Evolutionary conservation across 83 land plant species (phyloP), one percentile per base, ranked within the genome.

Genomic region (Picea abies): DNA sequence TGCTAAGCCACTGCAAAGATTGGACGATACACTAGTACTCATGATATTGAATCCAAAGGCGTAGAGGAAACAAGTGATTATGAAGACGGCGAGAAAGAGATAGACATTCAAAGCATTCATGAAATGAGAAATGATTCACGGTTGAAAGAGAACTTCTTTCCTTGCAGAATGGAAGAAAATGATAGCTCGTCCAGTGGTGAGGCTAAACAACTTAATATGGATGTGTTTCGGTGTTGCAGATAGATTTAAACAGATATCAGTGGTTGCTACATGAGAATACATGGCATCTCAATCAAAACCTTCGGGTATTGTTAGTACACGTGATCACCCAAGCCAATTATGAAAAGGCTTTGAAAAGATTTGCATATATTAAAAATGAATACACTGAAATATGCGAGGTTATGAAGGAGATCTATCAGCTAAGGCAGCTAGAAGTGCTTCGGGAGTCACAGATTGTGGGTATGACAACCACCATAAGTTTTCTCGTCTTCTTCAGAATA

Each of bases 381-480:
- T 83, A 83, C 29, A 73, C 63, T 47, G 61, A 35, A 1, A 32
- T 83, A 37, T 7, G 22, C 11, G 62, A 64, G 41, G 84, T 39
- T 39, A 83, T 66, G 83, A 80, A 83, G 35, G 60, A 79, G 16
- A 64, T 83, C 22, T 4, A 14, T 12, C 17, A 83, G 39, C 71
- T 67, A 29, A 65, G 83, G 39, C 58, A 81, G 49, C 56, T 84
- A 4, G 65, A 61, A 32, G 60, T 84, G 29, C 44, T 84, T 35
- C 22, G 8, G 60, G 56, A 71, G 41, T 61, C 86, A 60, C 67
- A 85, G 66, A 85, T 85, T 20, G 60, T 83, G 37, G 86, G 86
- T 39, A 85, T 85, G 86, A 85, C 86, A 5, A 85, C 87, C 11
- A 84, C 86, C 64, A 86, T 76, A 83, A 79, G 84, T 75, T 7